phyloP scores from a whole-genome alignment of 2,329 filamentous ascomycete species.

The Samsoniella hepiali region DNA sequence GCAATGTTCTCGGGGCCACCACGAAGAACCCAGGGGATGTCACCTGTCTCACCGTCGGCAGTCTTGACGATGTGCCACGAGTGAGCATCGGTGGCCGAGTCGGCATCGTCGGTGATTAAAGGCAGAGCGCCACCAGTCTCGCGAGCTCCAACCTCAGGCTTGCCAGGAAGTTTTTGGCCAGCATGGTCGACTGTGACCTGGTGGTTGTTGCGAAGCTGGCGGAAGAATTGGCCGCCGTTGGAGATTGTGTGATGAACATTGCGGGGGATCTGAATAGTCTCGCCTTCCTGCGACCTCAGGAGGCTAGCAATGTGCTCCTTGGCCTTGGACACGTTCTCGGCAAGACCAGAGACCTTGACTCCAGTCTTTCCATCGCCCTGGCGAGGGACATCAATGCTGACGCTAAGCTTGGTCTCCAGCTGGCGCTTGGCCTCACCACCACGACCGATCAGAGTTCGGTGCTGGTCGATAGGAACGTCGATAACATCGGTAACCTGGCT shows the following conservation, averaged over 20 bases:
- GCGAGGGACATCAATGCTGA: conserved; percentile 86
- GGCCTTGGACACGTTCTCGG: conserved; percentile 75
- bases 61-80: conserved; percentile 79
- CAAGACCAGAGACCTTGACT: conserved; percentile 79
- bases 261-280: conserved; percentile 80
- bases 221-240: conserved; percentile 92
- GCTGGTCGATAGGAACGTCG: conserved; percentile 85
- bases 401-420: conserved; percentile 80
- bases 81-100: conserved; percentile 62
- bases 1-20: conserved; percentile 74
- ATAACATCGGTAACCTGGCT: conserved; percentile 75
- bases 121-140: conserved; percentile 66
- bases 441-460: conserved; percentile 85
- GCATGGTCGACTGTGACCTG: conserved; percentile 90
- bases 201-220: conserved; percentile 78
- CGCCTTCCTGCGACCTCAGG: conserved; percentile 82
- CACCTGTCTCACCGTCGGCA: conserved; percentile 58
- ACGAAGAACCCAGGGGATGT: conserved; percentile 86
- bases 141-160: conserved; percentile 54
- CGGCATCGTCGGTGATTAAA: conserved; percentile 86
- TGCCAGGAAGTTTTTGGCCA: conserved; percentile 71
- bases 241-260: conserved; percentile 79
- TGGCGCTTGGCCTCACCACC: conserved; percentile 83
- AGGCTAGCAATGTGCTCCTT: conserved; percentile 79
- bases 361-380: conserved; percentile 81